Evolutionary conservation across 345 rosid species (phyloP).

Genomic region (Sonneratia caseolaris): DNA sequence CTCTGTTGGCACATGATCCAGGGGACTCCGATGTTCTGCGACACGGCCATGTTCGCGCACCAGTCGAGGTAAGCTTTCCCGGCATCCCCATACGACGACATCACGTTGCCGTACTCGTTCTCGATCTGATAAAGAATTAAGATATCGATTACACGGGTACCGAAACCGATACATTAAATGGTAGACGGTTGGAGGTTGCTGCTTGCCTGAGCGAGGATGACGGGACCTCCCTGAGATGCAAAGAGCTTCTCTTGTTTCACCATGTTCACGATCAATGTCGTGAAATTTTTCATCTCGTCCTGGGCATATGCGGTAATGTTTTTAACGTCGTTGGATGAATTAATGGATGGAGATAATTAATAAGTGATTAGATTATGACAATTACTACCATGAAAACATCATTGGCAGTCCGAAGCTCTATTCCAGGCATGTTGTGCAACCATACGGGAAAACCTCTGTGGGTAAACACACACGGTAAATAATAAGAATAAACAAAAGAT

Average conservation of each 20-base stretch:
- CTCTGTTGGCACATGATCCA: conserved; percentile 79
- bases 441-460: conserved; percentile 49
- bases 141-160: not conserved
- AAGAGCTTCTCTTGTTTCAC: conserved; percentile 44
- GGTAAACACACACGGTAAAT: too few relatives aligned
- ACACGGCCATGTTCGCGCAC: conserved; percentile 65
- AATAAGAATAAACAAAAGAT: too few relatives aligned
- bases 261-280: conserved; percentile 50
- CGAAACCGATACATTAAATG: not conserved
- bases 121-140: conserved; percentile 36
- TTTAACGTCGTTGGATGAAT: not conserved
- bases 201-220: conserved; percentile 59
- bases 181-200: not conserved
- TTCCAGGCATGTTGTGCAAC: conserved; percentile 41
- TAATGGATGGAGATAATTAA: conserved; percentile 16
- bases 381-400: conserved; percentile 38
- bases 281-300: conserved; percentile 76
- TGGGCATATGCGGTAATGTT: not conserved
- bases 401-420: conserved; percentile 41
- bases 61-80: conserved; percentile 56
- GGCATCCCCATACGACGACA: conserved; percentile 33
- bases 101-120: conserved; percentile 71
- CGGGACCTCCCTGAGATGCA: conserved; percentile 74
- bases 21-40: conserved; percentile 55
- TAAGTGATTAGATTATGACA: not conserved